Base-by-base conservation (phyloP, 129 eudicot species). In the Helianthus annuus region DNA sequence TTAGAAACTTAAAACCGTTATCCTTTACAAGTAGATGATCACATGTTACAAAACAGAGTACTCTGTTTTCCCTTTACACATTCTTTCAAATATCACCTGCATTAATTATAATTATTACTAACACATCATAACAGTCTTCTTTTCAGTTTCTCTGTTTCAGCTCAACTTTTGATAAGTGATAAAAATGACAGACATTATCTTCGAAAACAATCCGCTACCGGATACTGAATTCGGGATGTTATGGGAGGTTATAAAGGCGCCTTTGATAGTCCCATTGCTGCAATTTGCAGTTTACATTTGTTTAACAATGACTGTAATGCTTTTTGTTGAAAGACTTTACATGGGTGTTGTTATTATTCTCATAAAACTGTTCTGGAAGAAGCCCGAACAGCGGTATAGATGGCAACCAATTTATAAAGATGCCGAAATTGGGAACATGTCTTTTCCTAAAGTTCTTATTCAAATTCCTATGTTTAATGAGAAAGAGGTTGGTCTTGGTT, bases 401-500 rank as follows among this genome's bases (percentile, higher is more conserved):
- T 92, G 85, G 83, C 89, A 87, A 40, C 78, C 95, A 2, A 78
- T 85, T 76, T 62, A 10, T 1, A 89, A 80, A n/a, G 98, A 92
- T 73, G 10, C 80, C 56, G 98, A 92, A 69, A 78, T 16, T 29
- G 96, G 91, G 3, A 81, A 85, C 66, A 67, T 69, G 6, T 56
- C 49, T 73, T 92, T 74, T 54, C 98, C 98, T 1, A 54, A 77
- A 73, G 83, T 89, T 55, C 94, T 92, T 36, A 78, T 92, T 69
- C 97, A 92, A 78, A 89, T 92, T 58, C 97, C 97, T 1, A 89
- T 92, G 86, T 92, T 79, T 70, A 92, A 92, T 78, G 98, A 92
- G 56, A 89, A 75, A 73, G 98, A 92, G 95, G 96, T 92, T 54
- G n/a, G 32, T 14, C 68, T 17, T 36, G 19, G 19, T 14, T 62